A percentile compares a stretch with the other conserved stretches of the same genome.
phyloP scores from a whole-genome alignment of 306 rosid genomes.

The Trifolium fragiferum region DNA sequence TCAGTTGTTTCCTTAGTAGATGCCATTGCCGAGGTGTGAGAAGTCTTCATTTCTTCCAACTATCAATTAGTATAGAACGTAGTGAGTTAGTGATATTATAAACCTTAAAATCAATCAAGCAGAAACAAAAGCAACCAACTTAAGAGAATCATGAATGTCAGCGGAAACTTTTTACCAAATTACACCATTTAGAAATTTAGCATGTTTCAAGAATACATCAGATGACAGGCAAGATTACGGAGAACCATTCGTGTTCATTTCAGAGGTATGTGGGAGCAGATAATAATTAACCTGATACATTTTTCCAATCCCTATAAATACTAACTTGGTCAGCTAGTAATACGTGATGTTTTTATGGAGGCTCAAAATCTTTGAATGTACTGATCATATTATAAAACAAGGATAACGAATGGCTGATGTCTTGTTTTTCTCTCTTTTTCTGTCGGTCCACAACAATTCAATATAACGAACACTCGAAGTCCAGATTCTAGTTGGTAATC shows the following conservation, averaged over 20 bases:
- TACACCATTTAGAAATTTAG: background rate
- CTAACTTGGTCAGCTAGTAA: background rate
- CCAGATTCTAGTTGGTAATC: constrained; percentile 28
- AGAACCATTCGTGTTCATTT: constrained; percentile 23
- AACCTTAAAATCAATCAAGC: constrained; percentile 21
- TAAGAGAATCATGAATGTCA: background rate
- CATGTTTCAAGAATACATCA: background rate
- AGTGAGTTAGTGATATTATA: constrained; percentile 3
- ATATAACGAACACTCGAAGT: constrained; percentile 28
- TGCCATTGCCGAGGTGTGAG: constrained; percentile 42
- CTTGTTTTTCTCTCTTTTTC: constrained; percentile 8
- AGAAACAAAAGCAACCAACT: constrained; percentile 23
- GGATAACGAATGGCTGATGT: background rate
- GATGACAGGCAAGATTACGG: constrained; percentile 8
- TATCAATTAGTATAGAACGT: constrained; percentile 45
- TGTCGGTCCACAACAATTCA: background rate
- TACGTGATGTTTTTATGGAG: background rate
- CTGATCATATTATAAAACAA: background rate
- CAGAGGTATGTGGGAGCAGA: constrained; percentile 7
- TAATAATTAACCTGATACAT: constrained; percentile 1
- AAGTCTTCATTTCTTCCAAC: constrained; percentile 72
- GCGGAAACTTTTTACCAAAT: background rate
- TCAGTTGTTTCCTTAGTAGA: constrained; percentile 64
- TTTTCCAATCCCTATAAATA: constrained; percentile 13
- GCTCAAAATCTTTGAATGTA: background rate